These are phyloP conservation scores for Ligustrum vulgare DNA, from an alignment of 257 asterid genomes.

Conservation along the genomic window DNA sequence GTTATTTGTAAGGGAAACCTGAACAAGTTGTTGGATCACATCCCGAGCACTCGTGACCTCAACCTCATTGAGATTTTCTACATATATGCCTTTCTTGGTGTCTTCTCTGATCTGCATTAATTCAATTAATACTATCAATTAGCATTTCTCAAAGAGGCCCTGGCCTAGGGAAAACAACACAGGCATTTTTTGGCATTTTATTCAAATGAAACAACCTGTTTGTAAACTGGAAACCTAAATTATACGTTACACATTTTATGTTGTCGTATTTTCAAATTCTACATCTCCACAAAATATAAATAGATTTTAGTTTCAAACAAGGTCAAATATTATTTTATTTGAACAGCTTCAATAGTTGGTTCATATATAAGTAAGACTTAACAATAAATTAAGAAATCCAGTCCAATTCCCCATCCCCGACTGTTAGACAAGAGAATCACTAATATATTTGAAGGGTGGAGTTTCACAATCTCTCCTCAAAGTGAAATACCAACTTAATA, in stretches of 20 bases:
- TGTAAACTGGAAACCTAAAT: not conserved
- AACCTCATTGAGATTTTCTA: slow-evolving; percentile 84
- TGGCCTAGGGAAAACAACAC: not conserved
- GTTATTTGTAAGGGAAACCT: slow-evolving; percentile 46
- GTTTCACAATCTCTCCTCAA: not conserved
- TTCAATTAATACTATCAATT: slow-evolving; percentile 19
- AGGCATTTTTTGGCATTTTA: not conserved
- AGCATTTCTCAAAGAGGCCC: not conserved
- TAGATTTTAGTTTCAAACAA: not conserved
- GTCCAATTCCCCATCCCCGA: not conserved
- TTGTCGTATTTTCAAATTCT: not conserved
- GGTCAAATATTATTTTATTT: not conserved
- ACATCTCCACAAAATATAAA: not conserved
- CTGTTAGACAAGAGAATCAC: not conserved
- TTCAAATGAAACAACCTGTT: not conserved
- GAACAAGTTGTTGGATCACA: slow-evolving; percentile 89
- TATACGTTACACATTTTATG: slow-evolving; percentile 6
- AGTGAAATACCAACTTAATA: not conserved
- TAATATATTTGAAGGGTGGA: not conserved
- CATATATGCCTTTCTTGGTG: slow-evolving; percentile 86
- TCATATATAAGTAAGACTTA: not conserved
- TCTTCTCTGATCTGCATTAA: slow-evolving; percentile 85
- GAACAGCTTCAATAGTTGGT: not conserved
- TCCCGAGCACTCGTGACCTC: slow-evolving; percentile 95
- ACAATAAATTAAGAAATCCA: not conserved